Evolutionary conservation across 176 grass and related monocot species (phyloP), one percentile per base, ranked within the genome.

Genomic region (Pontederia crassipes): DNA sequence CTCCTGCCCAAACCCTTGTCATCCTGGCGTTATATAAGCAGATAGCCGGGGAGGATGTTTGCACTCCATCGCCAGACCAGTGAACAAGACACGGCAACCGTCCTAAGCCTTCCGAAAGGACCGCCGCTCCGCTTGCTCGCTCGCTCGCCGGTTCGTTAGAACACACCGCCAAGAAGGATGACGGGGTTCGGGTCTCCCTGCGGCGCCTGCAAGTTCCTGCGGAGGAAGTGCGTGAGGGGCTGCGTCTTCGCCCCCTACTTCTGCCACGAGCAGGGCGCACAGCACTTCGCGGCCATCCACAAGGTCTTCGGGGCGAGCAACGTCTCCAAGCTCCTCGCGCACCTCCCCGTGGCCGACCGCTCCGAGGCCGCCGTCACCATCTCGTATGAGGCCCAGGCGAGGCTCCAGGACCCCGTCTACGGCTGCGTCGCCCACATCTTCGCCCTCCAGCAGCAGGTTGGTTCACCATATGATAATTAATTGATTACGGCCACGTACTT

Each of bases 271-370:
- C 92, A 97, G 62, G 87, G 86, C n/a, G 76, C 87, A 10, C 73
- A 76, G 24, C 92, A 91, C 78, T 97, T 97, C 68, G 83, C 92
- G 52, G 87, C 92, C 63, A 85, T 97, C 74, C 91, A 95, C 72
- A 95, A 90, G 80, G 91, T 95, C 46, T 95, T 95, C 56, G 91
- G 91, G 20, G 91, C 91, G 52, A 95, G 91, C 73, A 95, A 95
- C 58, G 91, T 87, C 64, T 89, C 91, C 18, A 95, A 95, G 80
- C 81, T 95, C 26, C 87, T 96, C 53, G 85, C 80, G 24, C 92
- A 90, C 67, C 83, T 96, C 8, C 83, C 92, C 0, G 50, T 90
- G 54, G 66, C 83, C 16, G 87, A 96, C 66, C 92, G 92, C 55
- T 62, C 92, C 8, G 92, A 96, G 87, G 92, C 92, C 26, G 87